Evolutionary conservation across 345 rosid genomes (phyloP).

Genomic region (Lagerstroemia speciosa): DNA sequence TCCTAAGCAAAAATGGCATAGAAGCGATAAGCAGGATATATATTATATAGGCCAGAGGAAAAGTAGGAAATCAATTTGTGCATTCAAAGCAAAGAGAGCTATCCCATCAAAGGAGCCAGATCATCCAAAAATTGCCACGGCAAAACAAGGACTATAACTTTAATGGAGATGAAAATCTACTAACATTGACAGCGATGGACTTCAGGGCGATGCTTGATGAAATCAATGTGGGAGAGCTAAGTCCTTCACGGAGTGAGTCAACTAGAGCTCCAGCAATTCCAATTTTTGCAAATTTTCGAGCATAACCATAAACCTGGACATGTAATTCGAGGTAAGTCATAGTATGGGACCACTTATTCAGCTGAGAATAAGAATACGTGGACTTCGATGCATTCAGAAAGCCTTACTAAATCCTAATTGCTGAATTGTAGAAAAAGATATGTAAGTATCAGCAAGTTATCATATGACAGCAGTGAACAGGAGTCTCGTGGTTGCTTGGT

Average conservation of each 20-base stretch:
- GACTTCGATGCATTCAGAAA: neutral
- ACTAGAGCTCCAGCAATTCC: conserved; percentile 69
- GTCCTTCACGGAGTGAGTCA: conserved; percentile 56
- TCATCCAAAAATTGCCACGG: neutral
- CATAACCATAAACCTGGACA: conserved; percentile 87
- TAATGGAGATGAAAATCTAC: conserved; percentile 11
- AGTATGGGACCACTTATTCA: neutral
- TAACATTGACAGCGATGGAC: conserved; percentile 82
- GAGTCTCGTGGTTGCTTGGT: neutral
- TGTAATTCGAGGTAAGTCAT: neutral
- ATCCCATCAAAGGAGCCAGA: neutral
- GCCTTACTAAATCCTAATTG: neutral
- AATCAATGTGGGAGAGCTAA: conserved; percentile 60
- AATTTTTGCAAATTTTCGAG: conserved; percentile 71
- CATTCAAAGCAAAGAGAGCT: neutral
- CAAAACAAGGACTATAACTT: neutral
- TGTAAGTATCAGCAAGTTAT: neutral
- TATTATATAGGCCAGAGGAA: neutral
- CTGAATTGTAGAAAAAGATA: neutral
- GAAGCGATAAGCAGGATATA: neutral
- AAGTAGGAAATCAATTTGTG: neutral
- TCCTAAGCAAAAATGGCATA: neutral
- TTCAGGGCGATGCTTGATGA: conserved; percentile 74
- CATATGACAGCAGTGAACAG: neutral
- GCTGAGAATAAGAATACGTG: neutral